Conservation (phyloP, 1,284 basidiomycete genomes). For the Stereum hirsutum region DNA sequence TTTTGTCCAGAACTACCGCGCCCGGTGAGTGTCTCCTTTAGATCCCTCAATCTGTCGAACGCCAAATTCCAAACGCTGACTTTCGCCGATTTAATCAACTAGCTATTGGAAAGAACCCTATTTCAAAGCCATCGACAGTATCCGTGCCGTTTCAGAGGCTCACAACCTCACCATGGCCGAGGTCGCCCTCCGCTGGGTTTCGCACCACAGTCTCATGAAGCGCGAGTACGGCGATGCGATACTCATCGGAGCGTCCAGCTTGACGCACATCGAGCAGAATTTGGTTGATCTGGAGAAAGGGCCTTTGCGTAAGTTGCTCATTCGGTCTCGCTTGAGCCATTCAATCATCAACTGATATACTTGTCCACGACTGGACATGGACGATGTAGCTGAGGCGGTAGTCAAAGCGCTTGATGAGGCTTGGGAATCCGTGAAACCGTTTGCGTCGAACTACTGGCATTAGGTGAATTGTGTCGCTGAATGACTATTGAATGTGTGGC, state of each 20-base stretch:
- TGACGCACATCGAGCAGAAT: slow-evolving; percentile 44
- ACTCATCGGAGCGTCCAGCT: slow-evolving; percentile 41
- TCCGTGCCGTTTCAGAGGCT: slow-evolving; percentile 29
- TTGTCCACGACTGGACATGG: too few species aligned
- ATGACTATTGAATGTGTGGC: background rate
- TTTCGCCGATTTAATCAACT: background rate
- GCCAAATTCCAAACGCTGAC: too few species aligned
- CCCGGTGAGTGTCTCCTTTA: slow-evolving; percentile 8
- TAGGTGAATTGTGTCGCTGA: slow-evolving; percentile 8
- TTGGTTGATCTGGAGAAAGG: slow-evolving; percentile 48
- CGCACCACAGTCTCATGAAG: slow-evolving; percentile 39
- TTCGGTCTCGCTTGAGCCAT: background rate
- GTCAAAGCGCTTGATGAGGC: slow-evolving; percentile 27
- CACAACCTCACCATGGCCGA: slow-evolving; percentile 37
- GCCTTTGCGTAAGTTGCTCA: slow-evolving; percentile 33
- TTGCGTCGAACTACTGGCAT: slow-evolving; percentile 21
- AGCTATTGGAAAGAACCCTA: slow-evolving; percentile 40
- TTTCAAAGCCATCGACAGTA: slow-evolving; percentile 33
- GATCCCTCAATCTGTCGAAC: background rate
- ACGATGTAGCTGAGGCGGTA: slow-evolving; percentile 21
- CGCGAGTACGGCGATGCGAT: slow-evolving; percentile 38
- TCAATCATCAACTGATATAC: background rate
- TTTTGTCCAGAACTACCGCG: slow-evolving; percentile 17
- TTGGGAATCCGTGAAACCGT: slow-evolving; percentile 23
- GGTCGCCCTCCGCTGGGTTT: slow-evolving; percentile 44